Evolutionary conservation across 257 asterid species (phyloP).

Genomic region (Sherardia arvensis): DNA sequence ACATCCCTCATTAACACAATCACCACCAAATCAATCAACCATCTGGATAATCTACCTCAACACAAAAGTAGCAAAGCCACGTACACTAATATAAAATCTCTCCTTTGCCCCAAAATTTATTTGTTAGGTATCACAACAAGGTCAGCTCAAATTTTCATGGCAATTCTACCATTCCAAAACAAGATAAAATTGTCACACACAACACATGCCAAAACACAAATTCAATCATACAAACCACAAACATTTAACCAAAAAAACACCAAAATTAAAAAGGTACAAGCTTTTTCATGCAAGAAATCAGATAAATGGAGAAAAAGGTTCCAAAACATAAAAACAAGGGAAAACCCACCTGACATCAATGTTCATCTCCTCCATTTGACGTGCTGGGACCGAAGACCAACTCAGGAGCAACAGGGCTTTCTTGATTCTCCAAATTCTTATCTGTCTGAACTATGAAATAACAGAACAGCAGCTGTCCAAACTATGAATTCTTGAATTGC

Average conservation of each 20-base stretch:
- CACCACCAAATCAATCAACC: background rate
- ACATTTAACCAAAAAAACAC: background rate
- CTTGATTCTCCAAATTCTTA: background rate
- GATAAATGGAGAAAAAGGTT: background rate
- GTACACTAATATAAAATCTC: background rate
- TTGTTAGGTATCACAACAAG: background rate
- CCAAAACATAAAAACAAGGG: background rate
- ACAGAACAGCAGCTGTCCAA: too few relatives aligned
- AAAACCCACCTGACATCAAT: conserved; percentile 36
- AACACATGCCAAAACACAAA: background rate
- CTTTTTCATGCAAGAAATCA: background rate
- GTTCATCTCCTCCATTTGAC: conserved; percentile 29
- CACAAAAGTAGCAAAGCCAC: background rate
- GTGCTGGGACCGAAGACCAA: conserved; percentile 6
- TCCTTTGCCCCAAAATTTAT: background rate
- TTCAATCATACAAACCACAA: background rate
- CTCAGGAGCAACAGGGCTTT: conserved; percentile 1
- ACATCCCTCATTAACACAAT: too few relatives aligned
- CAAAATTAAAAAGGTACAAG: background rate
- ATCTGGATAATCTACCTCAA: too few relatives aligned
- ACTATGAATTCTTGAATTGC: background rate
- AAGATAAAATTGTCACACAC: too few relatives aligned
- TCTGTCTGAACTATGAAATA: background rate
- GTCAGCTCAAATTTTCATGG: background rate
- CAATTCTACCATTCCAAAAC: background rate